Evolutionary conservation across 129 eudicot species (phyloP).

Genomic region (Chrysanthemum seticuspe): DNA sequence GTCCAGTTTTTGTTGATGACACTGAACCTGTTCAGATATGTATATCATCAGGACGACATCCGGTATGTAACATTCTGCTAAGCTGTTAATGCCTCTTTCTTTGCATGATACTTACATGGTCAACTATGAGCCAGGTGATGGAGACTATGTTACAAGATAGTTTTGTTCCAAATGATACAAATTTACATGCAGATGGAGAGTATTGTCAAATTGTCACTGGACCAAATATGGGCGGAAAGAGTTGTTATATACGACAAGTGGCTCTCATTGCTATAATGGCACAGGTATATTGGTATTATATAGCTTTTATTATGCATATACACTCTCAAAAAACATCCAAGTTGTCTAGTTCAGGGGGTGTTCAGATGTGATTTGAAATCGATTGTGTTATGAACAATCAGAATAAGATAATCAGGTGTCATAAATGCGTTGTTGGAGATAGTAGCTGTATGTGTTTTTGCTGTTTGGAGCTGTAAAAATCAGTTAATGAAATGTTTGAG

Average conservation of each 20-base stretch:
- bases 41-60: slow-evolving; percentile 84
- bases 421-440: too few species aligned
- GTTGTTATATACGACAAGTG: slow-evolving; percentile 98
- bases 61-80: slow-evolving; percentile 47
- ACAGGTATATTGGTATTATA: slow-evolving; percentile 48
- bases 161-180: slow-evolving; percentile 89
- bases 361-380: neutral
- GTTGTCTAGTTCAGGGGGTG: neutral
- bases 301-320: neutral
- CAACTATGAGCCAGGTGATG: slow-evolving; percentile 57
- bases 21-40: slow-evolving; percentile 74
- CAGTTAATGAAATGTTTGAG: too few species aligned
- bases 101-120: slow-evolving; percentile 17
- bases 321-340: neutral
- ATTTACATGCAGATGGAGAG: slow-evolving; percentile 62
- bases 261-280: slow-evolving; percentile 95
- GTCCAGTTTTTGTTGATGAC: slow-evolving; percentile 74
- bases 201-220: slow-evolving; percentile 92
- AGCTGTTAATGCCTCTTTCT: neutral
- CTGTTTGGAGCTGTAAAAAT: too few species aligned
- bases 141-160: slow-evolving; percentile 64
- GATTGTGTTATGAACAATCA: too few species aligned
- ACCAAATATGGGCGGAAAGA: slow-evolving; percentile 99
- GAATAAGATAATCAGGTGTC: too few species aligned
- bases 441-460: too few species aligned